Conservation (phyloP, 192 early-diverging fungal genomes). For the Coemansia sp. region DNA sequence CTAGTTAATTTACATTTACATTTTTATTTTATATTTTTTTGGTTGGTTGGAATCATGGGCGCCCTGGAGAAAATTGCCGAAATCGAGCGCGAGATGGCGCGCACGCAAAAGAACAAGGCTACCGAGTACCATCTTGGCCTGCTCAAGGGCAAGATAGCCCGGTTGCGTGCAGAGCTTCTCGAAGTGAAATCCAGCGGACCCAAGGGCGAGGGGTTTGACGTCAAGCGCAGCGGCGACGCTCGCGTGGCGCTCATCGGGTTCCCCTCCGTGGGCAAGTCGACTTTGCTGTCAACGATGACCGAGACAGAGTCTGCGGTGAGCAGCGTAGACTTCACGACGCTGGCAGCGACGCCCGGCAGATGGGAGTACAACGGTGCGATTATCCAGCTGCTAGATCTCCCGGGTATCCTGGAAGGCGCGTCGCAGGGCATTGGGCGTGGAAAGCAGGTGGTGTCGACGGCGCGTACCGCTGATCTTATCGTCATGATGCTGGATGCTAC, state of each 20-base stretch:
- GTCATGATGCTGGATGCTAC: slow-evolving; percentile 99
- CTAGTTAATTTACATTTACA: not conserved
- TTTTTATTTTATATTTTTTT: not conserved
- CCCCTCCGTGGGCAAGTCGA: slow-evolving; percentile 99
- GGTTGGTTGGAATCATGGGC: slow-evolving; percentile 61
- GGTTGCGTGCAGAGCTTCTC: slow-evolving; percentile 75
- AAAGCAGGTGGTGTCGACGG: slow-evolving; percentile 96
- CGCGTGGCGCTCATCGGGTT: slow-evolving; percentile 95
- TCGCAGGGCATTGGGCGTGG: slow-evolving; percentile 98
- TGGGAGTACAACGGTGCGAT: slow-evolving; percentile 94
- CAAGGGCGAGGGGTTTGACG: slow-evolving; percentile 94
- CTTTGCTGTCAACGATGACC: slow-evolving; percentile 88
- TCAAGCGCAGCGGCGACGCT: slow-evolving; percentile 96
- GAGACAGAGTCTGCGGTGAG: slow-evolving; percentile 89
- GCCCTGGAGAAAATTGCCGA: slow-evolving; percentile 89
- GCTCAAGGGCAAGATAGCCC: slow-evolving; percentile 95
- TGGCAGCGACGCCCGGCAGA: slow-evolving; percentile 95
- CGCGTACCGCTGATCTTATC: slow-evolving; percentile 94
- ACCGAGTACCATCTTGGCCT: slow-evolving; percentile 99
- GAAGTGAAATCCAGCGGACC: slow-evolving; percentile 68
- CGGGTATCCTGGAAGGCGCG: slow-evolving; percentile 99
- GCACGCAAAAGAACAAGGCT: slow-evolving; percentile 99
- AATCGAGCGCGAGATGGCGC: slow-evolving; percentile 87
- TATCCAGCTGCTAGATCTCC: slow-evolving; percentile 98
- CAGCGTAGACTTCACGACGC: slow-evolving; percentile 94